Conservation (phyloP, 2,329 filamentous ascomycete species). For the Colletotrichum tropicicola region DNA sequence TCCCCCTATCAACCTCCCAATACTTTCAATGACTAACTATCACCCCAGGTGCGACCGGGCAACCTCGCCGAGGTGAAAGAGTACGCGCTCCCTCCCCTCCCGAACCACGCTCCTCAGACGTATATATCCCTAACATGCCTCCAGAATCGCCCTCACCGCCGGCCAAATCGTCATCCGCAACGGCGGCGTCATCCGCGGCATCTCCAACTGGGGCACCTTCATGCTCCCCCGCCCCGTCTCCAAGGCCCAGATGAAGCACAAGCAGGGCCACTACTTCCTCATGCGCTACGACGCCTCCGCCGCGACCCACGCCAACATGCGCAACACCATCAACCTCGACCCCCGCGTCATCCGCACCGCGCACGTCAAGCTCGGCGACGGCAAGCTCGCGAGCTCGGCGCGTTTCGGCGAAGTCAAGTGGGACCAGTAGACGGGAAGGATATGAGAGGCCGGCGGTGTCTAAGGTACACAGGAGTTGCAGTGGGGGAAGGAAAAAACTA, state of each 20-base stretch:
- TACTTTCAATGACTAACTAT: constrained; percentile 9
- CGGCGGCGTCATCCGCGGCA: constrained; percentile 89
- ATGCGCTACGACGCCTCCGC: constrained; percentile 91
- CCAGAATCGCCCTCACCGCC: constrained; percentile 86
- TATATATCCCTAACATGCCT: neutral
- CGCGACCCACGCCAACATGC: constrained; percentile 77
- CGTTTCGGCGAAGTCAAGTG: constrained; percentile 61
- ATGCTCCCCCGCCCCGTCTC: constrained; percentile 81
- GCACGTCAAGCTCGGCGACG: constrained; percentile 84
- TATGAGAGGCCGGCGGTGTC: neutral
- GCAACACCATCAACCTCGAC: constrained; percentile 81
- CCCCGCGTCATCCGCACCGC: constrained; percentile 89
- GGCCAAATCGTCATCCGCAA: constrained; percentile 84
- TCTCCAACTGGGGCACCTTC: constrained; percentile 96
- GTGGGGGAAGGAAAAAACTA: no score
- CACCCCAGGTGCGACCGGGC: constrained; percentile 84
- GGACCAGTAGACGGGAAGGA: constrained; percentile 41
- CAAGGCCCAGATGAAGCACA: constrained; percentile 85
- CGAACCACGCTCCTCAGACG: constrained; percentile 9
- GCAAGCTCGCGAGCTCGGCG: constrained; percentile 60
- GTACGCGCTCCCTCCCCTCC: constrained; percentile 61
- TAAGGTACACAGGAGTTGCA: no score
- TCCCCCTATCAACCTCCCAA: neutral
- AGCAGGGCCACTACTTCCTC: constrained; percentile 93
- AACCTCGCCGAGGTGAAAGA: constrained; percentile 93